These are phyloP conservation scores for Madurella fahalii DNA, from an alignment of 2,329 filamentous ascomycete genomes.

Conservation along the genomic window DNA sequence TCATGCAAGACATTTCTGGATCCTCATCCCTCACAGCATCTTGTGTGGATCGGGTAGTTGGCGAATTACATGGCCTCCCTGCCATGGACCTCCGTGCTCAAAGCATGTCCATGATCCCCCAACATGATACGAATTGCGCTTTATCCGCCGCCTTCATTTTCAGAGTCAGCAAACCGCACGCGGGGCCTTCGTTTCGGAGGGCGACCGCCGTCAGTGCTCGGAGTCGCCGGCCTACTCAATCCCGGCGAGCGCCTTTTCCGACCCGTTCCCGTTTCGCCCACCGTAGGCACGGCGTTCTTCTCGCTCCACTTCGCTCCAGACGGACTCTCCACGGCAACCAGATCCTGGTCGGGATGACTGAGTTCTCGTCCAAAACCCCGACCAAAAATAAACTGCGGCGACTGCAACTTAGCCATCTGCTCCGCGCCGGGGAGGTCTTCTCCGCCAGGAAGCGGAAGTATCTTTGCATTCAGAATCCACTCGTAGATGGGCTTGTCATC, in stretches of 20 bases:
- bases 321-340: constrained; percentile 5
- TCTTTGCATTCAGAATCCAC: constrained; percentile 53
- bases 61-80: background rate
- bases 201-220: background rate
- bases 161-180: constrained; percentile 10
- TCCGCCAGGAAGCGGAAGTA: constrained; percentile 34
- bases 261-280: background rate
- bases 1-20: too few relatives aligned
- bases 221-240: background rate
- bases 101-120: too few relatives aligned
- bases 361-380: constrained; percentile 42
- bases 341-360: constrained; percentile 29
- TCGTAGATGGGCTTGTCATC: constrained; percentile 54
- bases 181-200: constrained; percentile 1
- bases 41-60: too few relatives aligned
- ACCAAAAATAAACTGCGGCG: constrained; percentile 49
- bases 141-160: background rate
- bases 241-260: constrained; percentile 4
- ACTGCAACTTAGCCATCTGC: constrained; percentile 46
- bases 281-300: background rate
- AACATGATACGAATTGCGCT: too few relatives aligned
- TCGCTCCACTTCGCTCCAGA: background rate
- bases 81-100: background rate
- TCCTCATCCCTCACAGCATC: too few relatives aligned
- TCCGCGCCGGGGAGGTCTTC: constrained; percentile 32